Evolutionary conservation across 345 rosid genomes (phyloP).

Genomic region (Arabidopsis suecica): DNA sequence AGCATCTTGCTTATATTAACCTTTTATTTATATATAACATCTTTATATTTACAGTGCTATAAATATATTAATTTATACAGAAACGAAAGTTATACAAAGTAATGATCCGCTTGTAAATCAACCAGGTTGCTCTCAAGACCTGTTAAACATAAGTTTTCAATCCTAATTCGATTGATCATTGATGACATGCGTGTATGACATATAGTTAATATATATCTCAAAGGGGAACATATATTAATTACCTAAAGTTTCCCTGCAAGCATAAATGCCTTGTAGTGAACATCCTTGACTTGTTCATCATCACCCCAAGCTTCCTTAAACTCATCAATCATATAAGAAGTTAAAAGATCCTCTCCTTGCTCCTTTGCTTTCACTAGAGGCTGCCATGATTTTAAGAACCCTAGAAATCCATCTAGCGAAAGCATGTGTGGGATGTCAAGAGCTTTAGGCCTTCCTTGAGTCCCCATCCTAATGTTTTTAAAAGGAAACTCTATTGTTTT

Average conservation of each 20-base stretch:
- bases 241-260: constrained; percentile 52
- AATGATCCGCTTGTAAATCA: neutral
- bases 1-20: neutral
- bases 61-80: neutral
- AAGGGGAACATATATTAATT: neutral
- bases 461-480: constrained; percentile 55
- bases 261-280: constrained; percentile 56
- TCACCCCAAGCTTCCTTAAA: constrained; percentile 67
- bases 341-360: constrained; percentile 59
- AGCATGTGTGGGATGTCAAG: constrained; percentile 56
- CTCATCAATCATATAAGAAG: constrained; percentile 46
- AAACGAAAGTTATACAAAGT: too few relatives aligned
- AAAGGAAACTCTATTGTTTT: constrained; percentile 65
- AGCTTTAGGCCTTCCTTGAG: constrained; percentile 54
- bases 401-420: constrained; percentile 55
- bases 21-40: neutral
- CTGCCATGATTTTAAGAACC: constrained; percentile 55
- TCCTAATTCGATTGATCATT: neutral
- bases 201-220: neutral
- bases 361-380: constrained; percentile 55
- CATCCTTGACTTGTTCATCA: constrained; percentile 44
- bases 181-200: neutral
- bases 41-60: neutral
- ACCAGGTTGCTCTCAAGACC: neutral
- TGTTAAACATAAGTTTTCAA: neutral